phyloP scores from a whole-genome alignment of 2,329 filamentous ascomycete species.

The Keithomyces neogunnii region DNA sequence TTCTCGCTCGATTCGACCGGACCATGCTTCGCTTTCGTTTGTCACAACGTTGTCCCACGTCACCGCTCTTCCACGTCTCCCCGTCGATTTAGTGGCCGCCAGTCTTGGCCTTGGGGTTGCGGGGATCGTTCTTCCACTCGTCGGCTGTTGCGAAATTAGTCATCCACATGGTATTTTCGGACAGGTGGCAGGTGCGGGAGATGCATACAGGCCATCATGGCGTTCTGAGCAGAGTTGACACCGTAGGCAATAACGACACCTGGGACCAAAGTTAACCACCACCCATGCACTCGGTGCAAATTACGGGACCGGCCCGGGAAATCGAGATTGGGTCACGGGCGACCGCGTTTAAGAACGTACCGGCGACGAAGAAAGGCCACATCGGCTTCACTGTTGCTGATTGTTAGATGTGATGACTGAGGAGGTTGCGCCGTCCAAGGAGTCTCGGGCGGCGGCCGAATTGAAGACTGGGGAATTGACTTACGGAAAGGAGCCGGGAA shows the following conservation, averaged over 20 bases:
- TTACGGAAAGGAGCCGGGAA: slow-evolving; percentile 70
- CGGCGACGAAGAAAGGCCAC: slow-evolving; percentile 88
- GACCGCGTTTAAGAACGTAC: slow-evolving; percentile 48
- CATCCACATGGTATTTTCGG: background rate
- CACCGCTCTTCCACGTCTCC: slow-evolving; percentile 12
- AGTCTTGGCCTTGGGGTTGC: slow-evolving; percentile 61
- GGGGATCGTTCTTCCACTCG: slow-evolving; percentile 95
- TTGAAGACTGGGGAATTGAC: slow-evolving; percentile 34
- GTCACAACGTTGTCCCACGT: slow-evolving; percentile 3
- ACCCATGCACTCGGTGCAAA: background rate
- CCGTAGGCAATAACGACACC: slow-evolving; percentile 84
- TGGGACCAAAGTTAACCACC: slow-evolving; percentile 26
- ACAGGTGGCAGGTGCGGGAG: background rate
- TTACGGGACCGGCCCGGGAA: background rate
- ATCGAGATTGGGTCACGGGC: background rate
- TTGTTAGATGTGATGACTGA: slow-evolving; percentile 5
- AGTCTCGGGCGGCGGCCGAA: slow-evolving; percentile 7
- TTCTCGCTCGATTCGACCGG: slow-evolving; percentile 16
- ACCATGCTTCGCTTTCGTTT: slow-evolving; percentile 12
- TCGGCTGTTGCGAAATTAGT: slow-evolving; percentile 51
- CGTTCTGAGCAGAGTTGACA: slow-evolving; percentile 73
- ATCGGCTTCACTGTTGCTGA: slow-evolving; percentile 67
- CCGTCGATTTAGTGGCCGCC: slow-evolving; percentile 33
- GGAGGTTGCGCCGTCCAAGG: slow-evolving; percentile 3
- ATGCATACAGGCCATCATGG: slow-evolving; percentile 65